phyloP scores from a whole-genome alignment of 2,329 filamentous ascomycete species.

The Fusarium hostae region DNA sequence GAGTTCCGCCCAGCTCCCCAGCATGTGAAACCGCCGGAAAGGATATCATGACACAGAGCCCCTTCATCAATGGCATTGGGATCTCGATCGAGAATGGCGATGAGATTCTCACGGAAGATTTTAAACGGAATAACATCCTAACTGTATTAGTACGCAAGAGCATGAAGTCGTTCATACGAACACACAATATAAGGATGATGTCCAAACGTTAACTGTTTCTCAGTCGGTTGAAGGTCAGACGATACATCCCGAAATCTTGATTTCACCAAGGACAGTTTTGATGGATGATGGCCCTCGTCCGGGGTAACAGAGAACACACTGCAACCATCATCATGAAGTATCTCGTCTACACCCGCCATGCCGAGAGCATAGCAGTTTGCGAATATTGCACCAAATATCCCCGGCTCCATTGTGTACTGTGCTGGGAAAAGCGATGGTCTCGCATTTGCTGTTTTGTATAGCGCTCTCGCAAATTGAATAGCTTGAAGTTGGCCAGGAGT shows the following conservation, averaged over 20 bases:
- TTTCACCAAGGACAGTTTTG: slow-evolving; percentile 40
- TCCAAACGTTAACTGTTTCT: slow-evolving; percentile 47
- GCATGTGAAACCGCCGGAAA: slow-evolving; percentile 50
- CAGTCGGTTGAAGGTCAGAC: slow-evolving; percentile 47
- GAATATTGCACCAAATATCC: slow-evolving; percentile 50
- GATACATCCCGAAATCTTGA: slow-evolving; percentile 40
- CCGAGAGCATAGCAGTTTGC: slow-evolving; percentile 53
- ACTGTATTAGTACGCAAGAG: slow-evolving; percentile 9
- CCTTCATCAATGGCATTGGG: slow-evolving; percentile 50
- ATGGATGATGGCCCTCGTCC: slow-evolving; percentile 37
- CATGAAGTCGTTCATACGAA: background rate
- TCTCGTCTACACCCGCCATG: slow-evolving; percentile 39
- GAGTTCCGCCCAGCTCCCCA: slow-evolving; percentile 49
- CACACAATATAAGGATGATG: slow-evolving; percentile 51
- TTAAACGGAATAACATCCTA: slow-evolving; percentile 51
- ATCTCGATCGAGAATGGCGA: slow-evolving; percentile 41
- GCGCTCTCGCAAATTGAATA: slow-evolving; percentile 34
- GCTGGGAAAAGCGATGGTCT: slow-evolving; percentile 26
- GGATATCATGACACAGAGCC: slow-evolving; percentile 51
- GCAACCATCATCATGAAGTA: slow-evolving; percentile 45
- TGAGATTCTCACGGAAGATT: slow-evolving; percentile 46
- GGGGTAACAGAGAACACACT: slow-evolving; percentile 48
- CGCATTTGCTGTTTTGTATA: slow-evolving; percentile 27
- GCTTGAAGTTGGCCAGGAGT: slow-evolving; percentile 37
- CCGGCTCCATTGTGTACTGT: slow-evolving; percentile 32